Percentiles rank a stretch among this genome's conserved stretches.
phyloP scores from a whole-genome alignment of 2,329 filamentous ascomycete species.

The Bipolaris victoriae region DNA sequence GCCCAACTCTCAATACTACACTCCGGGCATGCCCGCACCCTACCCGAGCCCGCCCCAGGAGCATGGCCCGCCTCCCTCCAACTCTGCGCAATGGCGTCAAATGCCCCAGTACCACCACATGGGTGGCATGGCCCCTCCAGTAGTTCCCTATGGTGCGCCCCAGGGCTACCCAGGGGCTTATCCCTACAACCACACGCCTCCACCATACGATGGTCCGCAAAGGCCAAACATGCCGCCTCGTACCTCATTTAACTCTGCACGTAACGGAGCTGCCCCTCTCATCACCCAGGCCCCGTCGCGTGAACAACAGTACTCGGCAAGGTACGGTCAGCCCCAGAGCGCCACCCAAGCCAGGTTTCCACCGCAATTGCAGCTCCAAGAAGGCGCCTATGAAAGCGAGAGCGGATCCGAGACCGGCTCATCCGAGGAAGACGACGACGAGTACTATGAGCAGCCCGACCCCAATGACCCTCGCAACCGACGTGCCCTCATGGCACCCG shows the following conservation, averaged over 20 bases:
- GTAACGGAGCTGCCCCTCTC: constrained; percentile 25
- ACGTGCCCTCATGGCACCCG: constrained; percentile 36
- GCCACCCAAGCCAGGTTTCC: constrained; percentile 12
- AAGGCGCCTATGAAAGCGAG: constrained; percentile 20
- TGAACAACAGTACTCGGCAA: constrained; percentile 36
- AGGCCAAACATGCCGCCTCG: constrained; percentile 32
- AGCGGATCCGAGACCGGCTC: constrained; percentile 22
- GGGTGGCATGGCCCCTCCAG: constrained; percentile 15
- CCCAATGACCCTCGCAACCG: constrained; percentile 11
- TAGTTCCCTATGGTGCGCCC: constrained; percentile 23
- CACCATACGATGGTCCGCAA: constrained; percentile 28
- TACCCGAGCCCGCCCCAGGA: constrained; percentile 35
- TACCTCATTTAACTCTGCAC: constrained; percentile 27
- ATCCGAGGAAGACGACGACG: constrained; percentile 23
- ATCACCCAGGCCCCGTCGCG: constrained; percentile 30
- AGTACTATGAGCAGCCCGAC: constrained; percentile 21
- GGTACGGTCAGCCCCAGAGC: constrained; percentile 29
- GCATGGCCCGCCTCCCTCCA: constrained; percentile 41
- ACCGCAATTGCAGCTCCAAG: constrained; percentile 16
- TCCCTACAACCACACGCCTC: constrained; percentile 22
- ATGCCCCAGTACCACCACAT: constrained; percentile 19
- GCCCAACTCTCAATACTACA: constrained; percentile 25
- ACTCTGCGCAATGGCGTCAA: constrained; percentile 36
- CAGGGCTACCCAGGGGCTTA: constrained; percentile 21
- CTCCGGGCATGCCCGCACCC: constrained; percentile 27